These are phyloP conservation scores for Cladosporium sp. DNA, from an alignment of 2,329 filamentous ascomycete species.

Conservation along the genomic window DNA sequence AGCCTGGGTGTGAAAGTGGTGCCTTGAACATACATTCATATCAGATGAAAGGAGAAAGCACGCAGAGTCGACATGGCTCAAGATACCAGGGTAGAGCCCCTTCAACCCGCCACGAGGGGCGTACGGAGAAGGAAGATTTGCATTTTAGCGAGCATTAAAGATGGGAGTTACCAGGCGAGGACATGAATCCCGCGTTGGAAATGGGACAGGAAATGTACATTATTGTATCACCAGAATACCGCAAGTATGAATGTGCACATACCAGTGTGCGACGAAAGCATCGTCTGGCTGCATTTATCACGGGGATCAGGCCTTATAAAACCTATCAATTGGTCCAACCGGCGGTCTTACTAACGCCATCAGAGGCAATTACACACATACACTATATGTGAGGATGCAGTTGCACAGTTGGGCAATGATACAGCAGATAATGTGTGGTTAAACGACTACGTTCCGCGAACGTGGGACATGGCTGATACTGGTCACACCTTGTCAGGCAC, in stretches of 20 bases:
- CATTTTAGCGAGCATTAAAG: slow-evolving; percentile 17
- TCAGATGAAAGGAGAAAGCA: background rate
- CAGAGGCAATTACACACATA: background rate
- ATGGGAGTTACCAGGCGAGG: slow-evolving; percentile 9
- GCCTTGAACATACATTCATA: slow-evolving; percentile 35
- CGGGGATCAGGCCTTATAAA: background rate
- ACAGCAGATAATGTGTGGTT: background rate
- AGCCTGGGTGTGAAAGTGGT: slow-evolving; percentile 53
- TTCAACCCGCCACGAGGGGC: background rate
- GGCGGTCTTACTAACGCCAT: too few species aligned
- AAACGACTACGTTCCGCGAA: background rate
- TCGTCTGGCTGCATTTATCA: background rate
- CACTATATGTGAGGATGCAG: too few species aligned
- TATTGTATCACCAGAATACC: slow-evolving; percentile 14
- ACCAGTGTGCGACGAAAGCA: background rate
- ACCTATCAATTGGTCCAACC: too few species aligned
- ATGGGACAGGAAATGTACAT: background rate
- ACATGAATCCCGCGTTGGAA: background rate
- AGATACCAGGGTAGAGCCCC: background rate
- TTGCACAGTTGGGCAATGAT: too few species aligned
- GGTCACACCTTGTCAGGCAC: background rate
- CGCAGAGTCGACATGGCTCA: background rate
- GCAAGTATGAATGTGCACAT: background rate
- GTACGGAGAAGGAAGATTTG: background rate
- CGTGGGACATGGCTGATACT: background rate